Conservation (phyloP, 139 green algal genomes). For the Coccomyxa sp. region DNA sequence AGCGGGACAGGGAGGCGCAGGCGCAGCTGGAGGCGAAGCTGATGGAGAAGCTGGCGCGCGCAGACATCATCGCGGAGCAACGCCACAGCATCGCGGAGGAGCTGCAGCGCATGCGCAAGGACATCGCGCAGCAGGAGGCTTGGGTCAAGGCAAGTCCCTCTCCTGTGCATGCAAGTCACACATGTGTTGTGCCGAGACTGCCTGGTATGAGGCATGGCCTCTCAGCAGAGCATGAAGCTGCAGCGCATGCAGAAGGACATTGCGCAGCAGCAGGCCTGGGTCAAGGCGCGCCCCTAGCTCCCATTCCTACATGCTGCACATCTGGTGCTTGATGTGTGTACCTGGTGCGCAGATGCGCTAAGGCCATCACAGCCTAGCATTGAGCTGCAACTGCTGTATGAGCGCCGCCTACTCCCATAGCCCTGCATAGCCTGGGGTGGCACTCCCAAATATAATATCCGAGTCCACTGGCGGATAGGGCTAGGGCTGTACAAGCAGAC, state of each 20-base stretch:
- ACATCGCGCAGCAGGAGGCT: conserved; percentile 12
- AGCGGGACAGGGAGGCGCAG: neutral
- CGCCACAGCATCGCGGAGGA: conserved; percentile 5
- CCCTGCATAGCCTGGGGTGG: too few species aligned
- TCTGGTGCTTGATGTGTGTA: neutral
- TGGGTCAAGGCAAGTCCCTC: neutral
- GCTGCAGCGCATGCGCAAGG: conserved; percentile 21
- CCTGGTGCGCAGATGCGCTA: neutral
- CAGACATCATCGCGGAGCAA: conserved; percentile 8
- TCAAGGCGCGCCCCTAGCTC: neutral
- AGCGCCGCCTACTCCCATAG: too few species aligned
- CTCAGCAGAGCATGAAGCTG: too few species aligned
- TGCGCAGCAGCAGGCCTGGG: conserved; percentile 10
- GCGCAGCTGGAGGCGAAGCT: neutral
- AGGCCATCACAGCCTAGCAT: neutral
- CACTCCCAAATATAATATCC: too few species aligned
- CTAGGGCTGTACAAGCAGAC: neutral
- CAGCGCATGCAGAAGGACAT: conserved; percentile 19
- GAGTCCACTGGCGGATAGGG: too few species aligned
- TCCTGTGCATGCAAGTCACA: too few species aligned
- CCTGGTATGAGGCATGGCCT: too few species aligned
- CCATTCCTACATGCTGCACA: neutral
- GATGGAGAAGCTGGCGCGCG: conserved; percentile 14
- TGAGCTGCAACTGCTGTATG: neutral
- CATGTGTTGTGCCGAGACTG: too few species aligned